Evolutionary conservation across 345 rosid species (phyloP).

Genomic region (Brassica cretica): DNA sequence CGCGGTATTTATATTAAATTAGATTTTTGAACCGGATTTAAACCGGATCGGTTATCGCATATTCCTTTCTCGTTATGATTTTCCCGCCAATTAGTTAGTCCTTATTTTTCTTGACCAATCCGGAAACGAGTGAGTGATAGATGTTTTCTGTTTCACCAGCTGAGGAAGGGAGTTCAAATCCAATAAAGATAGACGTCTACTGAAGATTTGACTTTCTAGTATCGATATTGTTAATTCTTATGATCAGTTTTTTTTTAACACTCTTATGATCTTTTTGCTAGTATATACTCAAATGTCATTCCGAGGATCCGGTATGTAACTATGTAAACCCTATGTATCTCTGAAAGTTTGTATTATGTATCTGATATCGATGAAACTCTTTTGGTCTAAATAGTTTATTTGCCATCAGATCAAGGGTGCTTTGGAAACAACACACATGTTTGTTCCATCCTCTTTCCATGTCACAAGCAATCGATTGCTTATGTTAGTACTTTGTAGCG

Average conservation of each 20-base stretch:
- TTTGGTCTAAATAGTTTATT: background rate
- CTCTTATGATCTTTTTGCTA: too few species aligned
- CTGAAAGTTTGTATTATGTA: background rate
- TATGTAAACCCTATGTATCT: background rate
- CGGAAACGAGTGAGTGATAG: background rate
- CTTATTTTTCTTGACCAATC: background rate
- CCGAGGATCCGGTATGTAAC: background rate
- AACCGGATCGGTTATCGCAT: slow-evolving; percentile 22
- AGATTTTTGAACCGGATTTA: slow-evolving; percentile 13
- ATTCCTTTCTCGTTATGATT: background rate
- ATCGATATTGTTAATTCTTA: background rate
- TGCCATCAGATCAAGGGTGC: background rate
- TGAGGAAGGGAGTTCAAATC: background rate
- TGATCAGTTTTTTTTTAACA: background rate
- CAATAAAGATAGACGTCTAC: background rate
- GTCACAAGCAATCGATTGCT: slow-evolving; percentile 67
- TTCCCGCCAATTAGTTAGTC: slow-evolving; percentile 11
- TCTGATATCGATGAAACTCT: background rate
- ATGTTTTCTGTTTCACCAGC: background rate
- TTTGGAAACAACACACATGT: background rate
- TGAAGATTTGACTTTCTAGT: background rate
- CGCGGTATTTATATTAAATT: background rate
- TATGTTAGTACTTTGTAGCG: slow-evolving; percentile 47
- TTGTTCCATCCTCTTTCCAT: background rate
- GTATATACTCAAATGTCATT: background rate